Evolutionary conservation across 2,329 filamentous ascomycete genomes (phyloP), one percentile per base, ranked within the genome.

Genomic region (Proliferodiscus dingleyae): DNA sequence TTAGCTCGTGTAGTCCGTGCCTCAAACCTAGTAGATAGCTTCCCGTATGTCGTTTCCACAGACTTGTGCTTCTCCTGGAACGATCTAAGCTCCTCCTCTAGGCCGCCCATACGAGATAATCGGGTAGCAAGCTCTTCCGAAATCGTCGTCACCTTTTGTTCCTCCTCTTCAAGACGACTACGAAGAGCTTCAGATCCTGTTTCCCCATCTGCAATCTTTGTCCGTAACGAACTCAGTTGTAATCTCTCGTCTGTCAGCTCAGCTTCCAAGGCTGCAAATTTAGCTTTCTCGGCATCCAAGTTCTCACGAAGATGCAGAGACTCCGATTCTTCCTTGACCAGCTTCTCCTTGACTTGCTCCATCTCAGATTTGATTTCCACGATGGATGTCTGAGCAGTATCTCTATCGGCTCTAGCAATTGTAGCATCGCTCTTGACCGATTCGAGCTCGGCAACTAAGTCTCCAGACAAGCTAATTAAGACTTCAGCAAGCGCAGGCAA

Each of bases 151-250:
- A 87, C 77, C 64, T 81, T 87, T 47, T 71, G 73, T 64, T 95
- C 88, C 58, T 89, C 84, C 46, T 88, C 85, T 33, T 83, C 80
- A 3, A 94, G 73, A 44, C 82, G 79, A 65, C 83, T 84, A 45
- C 86, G 81, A 44, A 95, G 68, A 22, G 80, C 81, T 64, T 90
- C 87, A 0, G 88, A 89, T 4, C 89, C 89, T 3, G 83, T 89
- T 64, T 93, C 88, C 13, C 88, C 89, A 53, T 90, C 85, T 1
- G 85, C 80, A 60, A 95, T 83, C 63, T 85, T 85, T 13, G 72
- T 71, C 46, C 87, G 80, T 18, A 95, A 69, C 22, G 77, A 71
- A 46, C 75, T 77, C 18, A 95, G 73, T 56, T 93, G 84, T 11
- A 75, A 70, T 30, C 86, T 81, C 49, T 85, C 80, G 45, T 86